These are phyloP conservation scores for Wickerhamomyces sp. DNA, from an alignment of 1,139 yeast species.

Conservation along the genomic window DNA sequence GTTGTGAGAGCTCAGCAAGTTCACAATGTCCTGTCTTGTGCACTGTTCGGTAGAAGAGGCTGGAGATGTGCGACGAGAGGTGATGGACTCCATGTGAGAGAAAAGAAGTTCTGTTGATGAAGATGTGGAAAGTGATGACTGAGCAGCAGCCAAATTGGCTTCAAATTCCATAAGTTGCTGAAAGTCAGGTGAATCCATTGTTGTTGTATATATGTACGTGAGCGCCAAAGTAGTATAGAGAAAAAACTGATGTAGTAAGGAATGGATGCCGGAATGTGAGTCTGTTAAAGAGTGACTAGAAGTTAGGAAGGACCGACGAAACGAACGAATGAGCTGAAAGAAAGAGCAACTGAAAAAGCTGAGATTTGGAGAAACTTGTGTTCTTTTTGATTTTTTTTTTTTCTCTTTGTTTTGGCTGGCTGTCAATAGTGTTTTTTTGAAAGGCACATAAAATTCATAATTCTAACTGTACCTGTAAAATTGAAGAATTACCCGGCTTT, in stretches of 20 bases:
- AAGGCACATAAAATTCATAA: no score
- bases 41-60: not conserved
- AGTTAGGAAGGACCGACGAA: not conserved
- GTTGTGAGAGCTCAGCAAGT: slow-evolving; percentile 10
- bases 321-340: no score
- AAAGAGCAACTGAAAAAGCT: no score
- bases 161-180: slow-evolving; percentile 12
- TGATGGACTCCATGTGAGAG: slow-evolving; percentile 5
- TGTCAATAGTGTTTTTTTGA: no score
- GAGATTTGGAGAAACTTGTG: no score
- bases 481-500: no score
- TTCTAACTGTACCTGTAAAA: no score
- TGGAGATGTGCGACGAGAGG: slow-evolving; percentile 1
- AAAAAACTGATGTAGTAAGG: no score
- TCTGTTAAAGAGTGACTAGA: not conserved
- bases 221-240: not conserved
- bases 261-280: no score
- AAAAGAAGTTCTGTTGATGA: slow-evolving; percentile 4
- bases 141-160: slow-evolving; percentile 9
- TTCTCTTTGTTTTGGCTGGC: no score
- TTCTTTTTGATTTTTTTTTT: no score
- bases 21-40: slow-evolving; percentile 14
- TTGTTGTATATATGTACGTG: not conserved
- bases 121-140: not conserved
- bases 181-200: slow-evolving; percentile 9